phyloP scores from a whole-genome alignment of 2,329 filamentous ascomycete species.

The Monilinia fructicola region DNA sequence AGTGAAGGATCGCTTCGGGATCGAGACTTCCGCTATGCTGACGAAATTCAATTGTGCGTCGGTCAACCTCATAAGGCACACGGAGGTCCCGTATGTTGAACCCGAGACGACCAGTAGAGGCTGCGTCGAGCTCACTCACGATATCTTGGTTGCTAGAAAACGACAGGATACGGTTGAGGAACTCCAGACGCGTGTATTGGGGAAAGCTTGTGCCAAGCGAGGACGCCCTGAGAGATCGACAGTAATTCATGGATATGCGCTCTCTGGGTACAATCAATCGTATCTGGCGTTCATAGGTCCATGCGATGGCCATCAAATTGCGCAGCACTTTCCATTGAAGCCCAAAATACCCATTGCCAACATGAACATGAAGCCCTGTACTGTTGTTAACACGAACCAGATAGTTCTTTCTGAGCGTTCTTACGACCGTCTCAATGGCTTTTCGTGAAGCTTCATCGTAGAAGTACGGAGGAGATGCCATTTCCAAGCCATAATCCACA shows the following conservation, averaged over 20 bases:
- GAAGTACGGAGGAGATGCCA: not conserved
- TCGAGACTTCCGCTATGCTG: constrained; percentile 34
- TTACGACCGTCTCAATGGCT: constrained; percentile 22
- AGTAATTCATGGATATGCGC: not conserved
- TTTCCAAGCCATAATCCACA: constrained; percentile 5
- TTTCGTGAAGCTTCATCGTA: not conserved
- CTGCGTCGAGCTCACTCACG: not conserved
- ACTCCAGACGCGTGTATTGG: not conserved
- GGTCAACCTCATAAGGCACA: not conserved
- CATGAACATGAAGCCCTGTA: constrained; percentile 40
- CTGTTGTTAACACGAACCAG: constrained; percentile 32
- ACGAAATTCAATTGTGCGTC: constrained; percentile 35
- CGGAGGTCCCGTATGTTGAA: not conserved
- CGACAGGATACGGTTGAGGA: constrained; percentile 1
- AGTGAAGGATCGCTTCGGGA: constrained; percentile 25
- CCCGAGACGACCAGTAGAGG: fast-evolving
- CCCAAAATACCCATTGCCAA: constrained; percentile 34
- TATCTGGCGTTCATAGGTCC: constrained; percentile 37
- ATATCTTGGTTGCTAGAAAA: not conserved
- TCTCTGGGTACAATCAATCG: not conserved
- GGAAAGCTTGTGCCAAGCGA: not conserved
- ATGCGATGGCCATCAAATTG: constrained; percentile 37
- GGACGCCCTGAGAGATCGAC: not conserved
- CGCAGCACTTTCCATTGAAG: constrained; percentile 34
- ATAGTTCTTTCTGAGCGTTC: constrained; percentile 25